A percentile compares a stretch with the other conserved stretches of the same genome.
phyloP scores from a whole-genome alignment of 1,284 basidiomycete genomes.

The Rhizoctonia solani region DNA sequence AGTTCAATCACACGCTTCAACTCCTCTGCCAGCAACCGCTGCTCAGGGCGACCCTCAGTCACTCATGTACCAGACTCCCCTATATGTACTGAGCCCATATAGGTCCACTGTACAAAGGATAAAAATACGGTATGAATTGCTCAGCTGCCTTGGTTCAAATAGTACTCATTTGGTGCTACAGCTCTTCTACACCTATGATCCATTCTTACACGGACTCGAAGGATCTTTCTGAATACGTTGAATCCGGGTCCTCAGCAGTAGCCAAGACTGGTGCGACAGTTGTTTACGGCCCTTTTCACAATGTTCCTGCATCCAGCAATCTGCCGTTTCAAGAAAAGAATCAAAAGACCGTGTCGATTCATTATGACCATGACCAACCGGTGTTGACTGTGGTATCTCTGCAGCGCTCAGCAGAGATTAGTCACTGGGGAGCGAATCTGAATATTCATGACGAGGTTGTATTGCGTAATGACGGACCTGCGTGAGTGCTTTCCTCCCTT shows the following conservation, averaged over 20 bases:
- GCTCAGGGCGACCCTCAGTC: slow-evolving; percentile 80
- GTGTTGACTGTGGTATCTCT: slow-evolving; percentile 76
- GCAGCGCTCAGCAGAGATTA: slow-evolving; percentile 83
- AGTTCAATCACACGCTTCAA: slow-evolving; percentile 73
- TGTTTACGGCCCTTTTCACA: slow-evolving; percentile 86
- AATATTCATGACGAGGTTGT: slow-evolving; percentile 89
- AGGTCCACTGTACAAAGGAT: slow-evolving; percentile 78
- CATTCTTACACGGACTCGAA: slow-evolving; percentile 66
- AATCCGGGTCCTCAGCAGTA: slow-evolving; percentile 50
- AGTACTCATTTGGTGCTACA: slow-evolving; percentile 24
- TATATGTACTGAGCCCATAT: slow-evolving; percentile 83
- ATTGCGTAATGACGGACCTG: slow-evolving; percentile 85
- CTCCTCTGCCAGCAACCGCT: slow-evolving; percentile 74
- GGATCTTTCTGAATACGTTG: slow-evolving; percentile 45
- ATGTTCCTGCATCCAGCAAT: slow-evolving; percentile 65
- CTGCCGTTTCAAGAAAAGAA: slow-evolving; percentile 59
- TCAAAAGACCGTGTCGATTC: slow-evolving; percentile 71
- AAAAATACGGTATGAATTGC: slow-evolving; percentile 73
- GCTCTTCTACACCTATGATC: slow-evolving; percentile 37
- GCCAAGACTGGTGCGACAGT: slow-evolving; percentile 80
- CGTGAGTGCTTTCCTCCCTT: slow-evolving; percentile 58
- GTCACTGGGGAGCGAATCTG: slow-evolving; percentile 95
- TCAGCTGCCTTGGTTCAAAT: slow-evolving; percentile 33
- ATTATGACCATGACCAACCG: slow-evolving; percentile 81
- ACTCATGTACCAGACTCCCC: slow-evolving; percentile 75